A percentile compares a stretch with the other conserved stretches of the same genome.
These are phyloP conservation scores for Cystobasidiaceae sp. DNA, from an alignment of 1,284 basidiomycete species.

Conservation along the genomic window DNA sequence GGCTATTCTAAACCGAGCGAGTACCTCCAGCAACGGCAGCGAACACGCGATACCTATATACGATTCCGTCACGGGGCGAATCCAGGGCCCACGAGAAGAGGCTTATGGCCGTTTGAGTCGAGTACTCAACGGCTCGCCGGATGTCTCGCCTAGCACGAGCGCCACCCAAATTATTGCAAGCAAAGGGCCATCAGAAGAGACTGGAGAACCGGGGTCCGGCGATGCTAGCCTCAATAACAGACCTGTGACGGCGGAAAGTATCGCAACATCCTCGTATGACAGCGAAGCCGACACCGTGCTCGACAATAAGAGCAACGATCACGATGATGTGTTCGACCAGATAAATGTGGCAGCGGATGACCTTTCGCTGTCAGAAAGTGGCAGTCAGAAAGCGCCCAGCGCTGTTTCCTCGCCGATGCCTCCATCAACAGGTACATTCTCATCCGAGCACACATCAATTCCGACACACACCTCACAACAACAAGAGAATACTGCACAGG, in stretches of 20 bases:
- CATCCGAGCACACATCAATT: background rate
- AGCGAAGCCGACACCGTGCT: conserved; percentile 8
- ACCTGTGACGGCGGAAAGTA: conserved; percentile 19
- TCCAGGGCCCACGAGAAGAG: conserved; percentile 4
- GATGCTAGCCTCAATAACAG: background rate
- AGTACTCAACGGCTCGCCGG: conserved; percentile 7
- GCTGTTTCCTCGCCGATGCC: conserved; percentile 12
- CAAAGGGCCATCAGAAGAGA: background rate
- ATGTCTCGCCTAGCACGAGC: background rate
- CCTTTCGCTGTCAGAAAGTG: conserved; percentile 13
- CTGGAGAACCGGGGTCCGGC: background rate
- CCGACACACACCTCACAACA: background rate
- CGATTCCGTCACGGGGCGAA: conserved; percentile 9
- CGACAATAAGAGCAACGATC: conserved; percentile 15
- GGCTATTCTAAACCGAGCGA: conserved; percentile 83
- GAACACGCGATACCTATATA: background rate
- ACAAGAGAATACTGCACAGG: background rate
- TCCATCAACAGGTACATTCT: background rate
- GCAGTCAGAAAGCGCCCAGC: background rate
- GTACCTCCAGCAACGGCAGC: conserved; percentile 33
- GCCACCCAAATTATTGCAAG: background rate
- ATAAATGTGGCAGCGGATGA: conserved; percentile 13
- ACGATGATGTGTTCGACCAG: conserved; percentile 26
- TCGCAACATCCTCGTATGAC: conserved; percentile 20
- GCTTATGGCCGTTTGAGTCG: conserved; percentile 9